A percentile compares a stretch with the other conserved stretches of the same genome.
Evolutionary conservation across 2,329 filamentous ascomycete species (phyloP).

Genomic region (Talaromyces sp.): DNA sequence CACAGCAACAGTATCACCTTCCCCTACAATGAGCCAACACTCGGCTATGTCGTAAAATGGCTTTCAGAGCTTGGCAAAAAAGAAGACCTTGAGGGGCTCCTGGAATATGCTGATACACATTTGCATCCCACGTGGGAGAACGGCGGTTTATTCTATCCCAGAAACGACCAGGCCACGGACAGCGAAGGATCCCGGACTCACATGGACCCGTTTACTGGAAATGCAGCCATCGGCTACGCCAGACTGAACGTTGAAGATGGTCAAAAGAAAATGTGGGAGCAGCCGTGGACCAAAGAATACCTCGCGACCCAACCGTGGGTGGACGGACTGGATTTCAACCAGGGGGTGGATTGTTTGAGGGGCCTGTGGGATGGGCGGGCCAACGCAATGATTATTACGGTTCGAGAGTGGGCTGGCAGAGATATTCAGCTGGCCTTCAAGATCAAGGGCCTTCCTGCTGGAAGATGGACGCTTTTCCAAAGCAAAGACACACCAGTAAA

Average conservation of each 20-base stretch:
- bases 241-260: conserved; percentile 34
- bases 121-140: conserved; percentile 28
- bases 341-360: conserved; percentile 21
- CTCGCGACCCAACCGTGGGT: conserved; percentile 21
- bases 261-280: conserved; percentile 29
- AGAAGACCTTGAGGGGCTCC: conserved; percentile 16
- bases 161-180: conserved; percentile 20
- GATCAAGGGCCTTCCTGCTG: not conserved
- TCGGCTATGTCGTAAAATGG: conserved; percentile 28
- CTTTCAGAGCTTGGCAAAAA: conserved; percentile 28
- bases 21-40: conserved; percentile 17
- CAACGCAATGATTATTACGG: conserved; percentile 9
- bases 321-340: conserved; percentile 15
- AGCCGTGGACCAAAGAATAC: conserved; percentile 1
- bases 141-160: conserved; percentile 31
- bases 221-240: conserved; percentile 32
- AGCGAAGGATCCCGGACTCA: conserved; percentile 18
- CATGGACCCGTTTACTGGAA: conserved; percentile 34
- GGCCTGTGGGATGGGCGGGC: conserved; percentile 16
- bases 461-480: not conserved
- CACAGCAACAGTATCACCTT: not conserved
- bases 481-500: not conserved
- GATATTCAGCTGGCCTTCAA: not conserved
- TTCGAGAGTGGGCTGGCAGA: conserved; percentile 4
- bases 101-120: conserved; percentile 23